A percentile compares a stretch with the other conserved stretches of the same genome.
Evolutionary conservation across 164 flowering plant species (phyloP).

Genomic region (Stephania yunnanensis): DNA sequence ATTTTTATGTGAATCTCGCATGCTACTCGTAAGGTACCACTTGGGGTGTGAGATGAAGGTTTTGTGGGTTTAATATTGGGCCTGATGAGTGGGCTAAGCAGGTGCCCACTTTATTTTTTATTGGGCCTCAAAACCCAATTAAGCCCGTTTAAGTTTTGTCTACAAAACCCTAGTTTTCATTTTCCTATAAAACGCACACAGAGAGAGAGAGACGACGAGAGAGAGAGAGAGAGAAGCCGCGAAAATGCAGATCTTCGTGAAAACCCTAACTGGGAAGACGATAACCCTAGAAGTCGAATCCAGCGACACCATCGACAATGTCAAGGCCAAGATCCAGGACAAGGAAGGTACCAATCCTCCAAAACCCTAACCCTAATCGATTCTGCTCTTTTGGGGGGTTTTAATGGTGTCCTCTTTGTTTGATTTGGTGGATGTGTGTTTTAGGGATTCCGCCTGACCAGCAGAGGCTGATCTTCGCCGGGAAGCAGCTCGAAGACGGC

Average conservation of each 20-base stretch:
- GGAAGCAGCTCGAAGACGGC: slow-evolving; percentile 29
- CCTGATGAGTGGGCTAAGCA: no score
- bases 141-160: no score
- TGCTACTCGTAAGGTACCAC: no score
- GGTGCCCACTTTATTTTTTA: no score
- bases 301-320: slow-evolving; percentile 28
- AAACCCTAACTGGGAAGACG: slow-evolving; percentile 65
- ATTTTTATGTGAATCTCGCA: no score
- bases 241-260: slow-evolving; percentile 75
- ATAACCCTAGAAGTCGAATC: slow-evolving; percentile 56
- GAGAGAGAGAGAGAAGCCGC: slow-evolving; percentile 13
- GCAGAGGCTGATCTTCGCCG: slow-evolving; percentile 30
- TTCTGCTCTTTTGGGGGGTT: background rate
- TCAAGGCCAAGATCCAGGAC: slow-evolving; percentile 27
- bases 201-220: background rate
- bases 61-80: no score
- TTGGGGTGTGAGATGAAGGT: no score
- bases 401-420: background rate
- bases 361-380: background rate
- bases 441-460: slow-evolving; percentile 30
- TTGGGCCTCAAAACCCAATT: no score
- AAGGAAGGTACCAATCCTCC: slow-evolving; percentile 14
- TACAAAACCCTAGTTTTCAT: slow-evolving; percentile 37
- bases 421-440: background rate
- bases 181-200: background rate